Evolutionary conservation across 169 alveolate genomes (phyloP).

Genomic region (Fabrea salina): DNA sequence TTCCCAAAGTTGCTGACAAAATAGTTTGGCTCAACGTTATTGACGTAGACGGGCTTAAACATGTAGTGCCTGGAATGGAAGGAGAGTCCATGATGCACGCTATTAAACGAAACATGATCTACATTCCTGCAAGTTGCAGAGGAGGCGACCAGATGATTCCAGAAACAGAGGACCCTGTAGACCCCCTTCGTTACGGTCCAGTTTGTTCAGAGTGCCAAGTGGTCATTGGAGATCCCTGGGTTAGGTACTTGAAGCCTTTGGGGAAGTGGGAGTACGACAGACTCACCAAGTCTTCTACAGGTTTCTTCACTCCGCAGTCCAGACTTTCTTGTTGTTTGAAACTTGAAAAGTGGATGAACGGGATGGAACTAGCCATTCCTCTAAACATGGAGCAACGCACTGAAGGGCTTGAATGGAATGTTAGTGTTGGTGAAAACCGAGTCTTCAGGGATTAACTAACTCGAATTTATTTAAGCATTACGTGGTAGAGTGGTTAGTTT

Average conservation of each 20-base stretch:
- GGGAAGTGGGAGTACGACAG: not conserved
- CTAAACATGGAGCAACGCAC: no score
- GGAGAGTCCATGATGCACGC: constrained; percentile 22
- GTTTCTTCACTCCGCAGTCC: constrained; percentile 9
- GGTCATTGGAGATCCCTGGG: constrained; percentile 32
- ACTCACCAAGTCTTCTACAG: not conserved
- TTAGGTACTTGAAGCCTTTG: not conserved
- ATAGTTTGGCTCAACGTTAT: constrained; percentile 29
- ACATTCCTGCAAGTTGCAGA: not conserved
- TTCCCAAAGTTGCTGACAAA: constrained; percentile 30
- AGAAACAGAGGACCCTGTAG: constrained; percentile 31
- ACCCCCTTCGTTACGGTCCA: constrained; percentile 22
- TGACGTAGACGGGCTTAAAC: constrained; percentile 2
- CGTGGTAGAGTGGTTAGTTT: no score
- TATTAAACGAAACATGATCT: not conserved
- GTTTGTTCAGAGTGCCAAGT: constrained; percentile 27
- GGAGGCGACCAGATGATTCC: constrained; percentile 28
- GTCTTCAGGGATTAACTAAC: no score
- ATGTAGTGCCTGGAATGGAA: constrained; percentile 5
- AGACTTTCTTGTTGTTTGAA: constrained; percentile 29
- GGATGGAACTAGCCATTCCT: constrained; percentile 28
- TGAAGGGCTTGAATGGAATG: no score
- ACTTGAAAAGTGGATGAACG: constrained; percentile 30
- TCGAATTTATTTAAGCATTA: no score
- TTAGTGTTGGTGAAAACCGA: no score